Conservation (phyloP, 192 early-diverging fungal species). For the Coemansia sp. region DNA sequence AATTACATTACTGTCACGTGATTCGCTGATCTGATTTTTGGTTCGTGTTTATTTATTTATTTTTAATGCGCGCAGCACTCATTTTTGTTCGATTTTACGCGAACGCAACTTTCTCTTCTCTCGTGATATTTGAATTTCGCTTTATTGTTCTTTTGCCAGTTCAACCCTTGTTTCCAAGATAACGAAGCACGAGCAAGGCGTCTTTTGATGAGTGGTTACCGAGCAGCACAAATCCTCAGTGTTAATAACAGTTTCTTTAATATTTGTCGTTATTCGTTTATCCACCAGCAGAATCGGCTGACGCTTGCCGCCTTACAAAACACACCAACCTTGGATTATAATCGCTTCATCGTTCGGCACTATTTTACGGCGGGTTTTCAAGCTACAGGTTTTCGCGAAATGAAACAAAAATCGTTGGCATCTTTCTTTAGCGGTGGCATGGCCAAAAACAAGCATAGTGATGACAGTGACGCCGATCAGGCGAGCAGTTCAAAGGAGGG, state of each 20-base stretch:
- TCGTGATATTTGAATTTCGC: not conserved
- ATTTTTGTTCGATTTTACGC: not conserved
- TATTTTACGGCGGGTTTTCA: not conserved
- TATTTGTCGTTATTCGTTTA: not conserved
- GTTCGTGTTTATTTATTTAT: not conserved
- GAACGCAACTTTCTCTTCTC: not conserved
- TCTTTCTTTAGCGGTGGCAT: conserved; percentile 41
- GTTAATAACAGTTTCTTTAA: not conserved
- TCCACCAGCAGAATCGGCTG: not conserved
- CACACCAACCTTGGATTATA: not conserved
- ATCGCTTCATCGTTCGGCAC: not conserved
- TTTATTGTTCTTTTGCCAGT: not conserved
- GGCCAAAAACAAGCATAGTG: conserved; percentile 13
- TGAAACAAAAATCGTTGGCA: conserved; percentile 36
- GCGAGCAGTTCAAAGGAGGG: not conserved
- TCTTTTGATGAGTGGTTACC: conserved; percentile 3
- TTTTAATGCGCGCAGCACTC: conserved; percentile 7
- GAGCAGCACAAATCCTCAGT: not conserved
- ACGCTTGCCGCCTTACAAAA: not conserved
- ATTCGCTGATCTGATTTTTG: not conserved
- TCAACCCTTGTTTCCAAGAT: not conserved
- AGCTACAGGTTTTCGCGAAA: conserved; percentile 2
- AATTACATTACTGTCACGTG: not conserved
- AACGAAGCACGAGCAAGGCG: not conserved
- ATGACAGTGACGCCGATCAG: not conserved